Conservation (phyloP, 2,329 filamentous ascomycete genomes). For the Sporothrix humicola region DNA sequence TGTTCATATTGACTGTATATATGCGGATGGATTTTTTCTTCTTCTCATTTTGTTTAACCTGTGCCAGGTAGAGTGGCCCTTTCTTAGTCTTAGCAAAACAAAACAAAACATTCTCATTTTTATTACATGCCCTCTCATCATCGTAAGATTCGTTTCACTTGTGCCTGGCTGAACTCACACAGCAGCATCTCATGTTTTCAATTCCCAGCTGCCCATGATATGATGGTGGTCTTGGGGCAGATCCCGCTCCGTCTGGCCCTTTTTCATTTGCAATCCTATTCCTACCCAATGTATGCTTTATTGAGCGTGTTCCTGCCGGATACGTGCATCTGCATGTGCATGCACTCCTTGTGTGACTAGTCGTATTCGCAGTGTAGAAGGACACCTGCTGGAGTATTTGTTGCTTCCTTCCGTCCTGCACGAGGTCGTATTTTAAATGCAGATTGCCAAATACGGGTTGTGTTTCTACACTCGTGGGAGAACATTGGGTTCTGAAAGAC, state of each 20-base stretch:
- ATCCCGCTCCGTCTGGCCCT: not conserved
- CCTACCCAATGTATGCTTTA: not conserved
- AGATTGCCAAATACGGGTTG: too few relatives aligned
- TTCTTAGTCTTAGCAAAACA: not conserved
- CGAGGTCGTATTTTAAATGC: too few relatives aligned
- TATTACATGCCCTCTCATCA: not conserved
- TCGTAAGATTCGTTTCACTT: not conserved
- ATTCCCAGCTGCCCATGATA: too few relatives aligned
- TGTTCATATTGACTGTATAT: slow-evolving; percentile 18
- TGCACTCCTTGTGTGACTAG: slow-evolving; percentile 1
- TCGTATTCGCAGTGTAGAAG: not conserved
- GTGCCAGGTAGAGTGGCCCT: not conserved
- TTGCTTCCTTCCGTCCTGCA: not conserved
- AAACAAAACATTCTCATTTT: not conserved
- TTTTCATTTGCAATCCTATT: not conserved
- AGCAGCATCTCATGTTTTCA: not conserved
- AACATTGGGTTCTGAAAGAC: too few relatives aligned
- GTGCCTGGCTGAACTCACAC: not conserved
- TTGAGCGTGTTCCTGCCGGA: not conserved
- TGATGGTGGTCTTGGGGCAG: too few relatives aligned
- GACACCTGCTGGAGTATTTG: not conserved
- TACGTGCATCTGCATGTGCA: slow-evolving; percentile 19
- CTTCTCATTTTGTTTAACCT: not conserved
- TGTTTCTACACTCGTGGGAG: too few relatives aligned
- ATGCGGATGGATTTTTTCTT: not conserved